phyloP scores from a whole-genome alignment of 2,329 filamentous ascomycete genomes.

The Verruconis gallopava region DNA sequence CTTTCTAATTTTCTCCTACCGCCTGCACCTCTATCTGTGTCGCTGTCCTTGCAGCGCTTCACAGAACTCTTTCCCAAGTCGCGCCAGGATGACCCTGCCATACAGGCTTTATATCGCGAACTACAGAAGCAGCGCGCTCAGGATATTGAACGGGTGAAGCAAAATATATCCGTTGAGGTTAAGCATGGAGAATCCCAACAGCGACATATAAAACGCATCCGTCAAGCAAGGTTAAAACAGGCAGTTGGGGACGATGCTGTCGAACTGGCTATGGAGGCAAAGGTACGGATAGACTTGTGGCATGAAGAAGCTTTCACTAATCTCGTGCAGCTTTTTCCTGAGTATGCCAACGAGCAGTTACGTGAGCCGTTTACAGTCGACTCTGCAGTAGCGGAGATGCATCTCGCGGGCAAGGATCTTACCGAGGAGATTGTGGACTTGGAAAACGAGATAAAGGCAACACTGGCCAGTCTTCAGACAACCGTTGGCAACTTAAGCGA shows the following conservation, averaged over 20 bases:
- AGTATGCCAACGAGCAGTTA: constrained; percentile 16
- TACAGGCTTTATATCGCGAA: constrained; percentile 63
- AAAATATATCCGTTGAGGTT: constrained; percentile 53
- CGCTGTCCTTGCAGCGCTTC: constrained; percentile 64
- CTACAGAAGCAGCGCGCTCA: constrained; percentile 61
- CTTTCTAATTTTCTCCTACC: constrained; percentile 66
- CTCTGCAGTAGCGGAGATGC: constrained; percentile 56
- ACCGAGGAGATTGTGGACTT: constrained; percentile 55
- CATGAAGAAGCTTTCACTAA: too few species aligned
- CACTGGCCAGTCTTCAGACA: constrained; percentile 49
- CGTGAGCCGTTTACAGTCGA: constrained; percentile 45
- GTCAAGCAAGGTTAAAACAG: background rate
- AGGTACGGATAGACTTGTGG: background rate
- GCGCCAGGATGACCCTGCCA: constrained; percentile 51
- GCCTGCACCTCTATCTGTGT: constrained; percentile 59
- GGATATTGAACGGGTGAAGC: constrained; percentile 53
- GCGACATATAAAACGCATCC: background rate
- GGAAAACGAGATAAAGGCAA: constrained; percentile 47
- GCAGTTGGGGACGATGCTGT: background rate
- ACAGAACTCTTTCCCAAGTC: constrained; percentile 60
- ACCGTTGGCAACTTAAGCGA: constrained; percentile 66
- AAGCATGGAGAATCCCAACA: constrained; percentile 44
- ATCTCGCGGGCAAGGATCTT: constrained; percentile 50
- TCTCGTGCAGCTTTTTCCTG: background rate
- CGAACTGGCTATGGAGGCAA: background rate